These are phyloP conservation scores for Epichloe baconii DNA, from an alignment of 2,329 filamentous ascomycete species.

Conservation along the genomic window DNA sequence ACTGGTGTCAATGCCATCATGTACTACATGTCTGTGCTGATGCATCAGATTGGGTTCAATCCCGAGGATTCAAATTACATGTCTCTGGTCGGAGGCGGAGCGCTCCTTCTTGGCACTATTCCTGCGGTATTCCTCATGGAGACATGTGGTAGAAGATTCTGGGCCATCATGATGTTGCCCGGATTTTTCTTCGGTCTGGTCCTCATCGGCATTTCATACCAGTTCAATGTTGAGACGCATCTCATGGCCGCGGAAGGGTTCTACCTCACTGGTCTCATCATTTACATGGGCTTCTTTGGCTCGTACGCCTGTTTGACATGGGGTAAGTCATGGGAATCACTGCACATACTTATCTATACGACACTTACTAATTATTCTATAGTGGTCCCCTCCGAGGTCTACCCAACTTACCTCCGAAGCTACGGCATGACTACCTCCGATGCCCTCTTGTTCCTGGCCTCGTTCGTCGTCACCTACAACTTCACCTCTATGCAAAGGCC, in stretches of 20 bases:
- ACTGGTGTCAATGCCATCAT: slow-evolving; percentile 59
- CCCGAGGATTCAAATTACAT: slow-evolving; percentile 53
- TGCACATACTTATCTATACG: no score
- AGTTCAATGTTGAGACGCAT: slow-evolving; percentile 34
- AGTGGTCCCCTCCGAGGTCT: slow-evolving; percentile 55
- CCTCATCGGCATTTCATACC: slow-evolving; percentile 52
- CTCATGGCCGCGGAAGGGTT: slow-evolving; percentile 39
- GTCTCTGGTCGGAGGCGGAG: slow-evolving; percentile 58
- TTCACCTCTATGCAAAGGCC: slow-evolving; percentile 57
- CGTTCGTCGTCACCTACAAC: slow-evolving; percentile 65
- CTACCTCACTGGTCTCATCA: slow-evolving; percentile 53
- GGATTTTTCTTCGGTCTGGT: slow-evolving; percentile 59
- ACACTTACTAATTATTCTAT: background rate
- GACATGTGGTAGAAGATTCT: slow-evolving; percentile 58
- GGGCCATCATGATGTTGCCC: slow-evolving; percentile 59
- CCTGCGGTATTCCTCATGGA: slow-evolving; percentile 61
- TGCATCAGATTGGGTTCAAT: slow-evolving; percentile 55
- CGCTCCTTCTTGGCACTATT: slow-evolving; percentile 54
- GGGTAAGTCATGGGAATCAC: slow-evolving; percentile 15
- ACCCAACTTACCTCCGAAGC: slow-evolving; percentile 57
- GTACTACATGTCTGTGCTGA: slow-evolving; percentile 60
- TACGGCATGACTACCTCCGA: slow-evolving; percentile 64
- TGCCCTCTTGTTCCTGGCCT: slow-evolving; percentile 54
- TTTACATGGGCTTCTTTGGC: slow-evolving; percentile 59
- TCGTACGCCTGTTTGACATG: slow-evolving; percentile 52